A percentile compares a stretch with the other conserved stretches of the same genome.
These are phyloP conservation scores for Strigomonas galati DNA, from an alignment of 208 protist genomes.

Conservation along the genomic window DNA sequence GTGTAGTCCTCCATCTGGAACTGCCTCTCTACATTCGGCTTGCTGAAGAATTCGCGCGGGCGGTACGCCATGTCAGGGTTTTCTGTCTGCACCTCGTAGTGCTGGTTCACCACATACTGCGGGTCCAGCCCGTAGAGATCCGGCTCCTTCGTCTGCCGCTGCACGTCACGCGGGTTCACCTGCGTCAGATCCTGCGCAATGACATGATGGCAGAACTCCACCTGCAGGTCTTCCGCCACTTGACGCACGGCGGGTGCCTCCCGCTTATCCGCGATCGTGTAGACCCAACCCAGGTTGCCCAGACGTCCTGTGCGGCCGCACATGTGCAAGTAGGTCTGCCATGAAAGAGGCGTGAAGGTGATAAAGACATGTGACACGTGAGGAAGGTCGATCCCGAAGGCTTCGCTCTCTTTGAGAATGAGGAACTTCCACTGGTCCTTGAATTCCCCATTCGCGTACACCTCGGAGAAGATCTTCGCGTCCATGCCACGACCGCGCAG, in stretches of 20 bases:
- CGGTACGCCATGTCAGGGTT: conserved; percentile 69
- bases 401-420: conserved; percentile 69
- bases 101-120: conserved; percentile 73
- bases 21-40: conserved; percentile 37
- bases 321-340: conserved; percentile 80
- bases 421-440: conserved; percentile 69
- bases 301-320: conserved; percentile 66
- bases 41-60: conserved; percentile 75
- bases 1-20: conserved; percentile 88
- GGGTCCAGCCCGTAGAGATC: conserved; percentile 77
- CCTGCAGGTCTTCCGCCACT: conserved; percentile 51
- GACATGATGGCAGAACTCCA: conserved; percentile 66
- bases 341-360: conserved; percentile 65
- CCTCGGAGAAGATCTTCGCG: conserved; percentile 76
- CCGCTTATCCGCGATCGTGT: conserved; percentile 61
- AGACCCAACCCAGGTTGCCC: conserved; percentile 84
- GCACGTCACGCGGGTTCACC: conserved; percentile 30
- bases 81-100: conserved; percentile 74
- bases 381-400: conserved; percentile 68
- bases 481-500: conserved; percentile 66
- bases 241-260: conserved; percentile 51
- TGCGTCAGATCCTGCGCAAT: conserved; percentile 36
- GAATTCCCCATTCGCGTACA: conserved; percentile 52
- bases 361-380: conserved; percentile 85
- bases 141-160: conserved; percentile 64